phyloP scores from a whole-genome alignment of 805 yeast species.

The Schizosaccharomyces octosporus region DNA sequence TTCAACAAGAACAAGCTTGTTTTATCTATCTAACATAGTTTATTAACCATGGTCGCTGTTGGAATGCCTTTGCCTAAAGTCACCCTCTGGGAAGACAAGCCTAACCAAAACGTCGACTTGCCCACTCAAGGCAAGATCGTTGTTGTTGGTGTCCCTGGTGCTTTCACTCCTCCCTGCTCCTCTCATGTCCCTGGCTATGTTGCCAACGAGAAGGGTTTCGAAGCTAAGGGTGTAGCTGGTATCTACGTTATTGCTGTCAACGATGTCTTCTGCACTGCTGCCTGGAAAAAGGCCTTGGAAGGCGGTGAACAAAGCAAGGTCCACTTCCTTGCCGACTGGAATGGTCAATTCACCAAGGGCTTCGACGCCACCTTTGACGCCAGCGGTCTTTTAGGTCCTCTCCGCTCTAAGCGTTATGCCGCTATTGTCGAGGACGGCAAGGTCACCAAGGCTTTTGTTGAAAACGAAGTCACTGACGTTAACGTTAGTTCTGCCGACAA shows the following conservation, averaged over 20 bases:
- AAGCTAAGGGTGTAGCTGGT: constrained; percentile 37
- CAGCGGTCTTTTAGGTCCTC: constrained; percentile 46
- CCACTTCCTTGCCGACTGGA: constrained; percentile 55
- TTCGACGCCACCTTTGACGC: constrained; percentile 57
- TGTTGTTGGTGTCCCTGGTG: constrained; percentile 46
- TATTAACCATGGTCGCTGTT: constrained; percentile 10
- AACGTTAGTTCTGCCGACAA: background rate
- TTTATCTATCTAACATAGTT: too few relatives aligned
- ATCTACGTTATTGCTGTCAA: constrained; percentile 56
- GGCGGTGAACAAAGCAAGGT: constrained; percentile 14
- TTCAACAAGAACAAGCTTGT: too few relatives aligned
- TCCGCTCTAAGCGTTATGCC: constrained; percentile 54
- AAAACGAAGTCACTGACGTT: background rate
- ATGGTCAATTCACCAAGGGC: constrained; percentile 41
- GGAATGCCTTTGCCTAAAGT: constrained; percentile 42
- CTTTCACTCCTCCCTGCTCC: constrained; percentile 61
- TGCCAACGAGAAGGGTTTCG: constrained; percentile 24
- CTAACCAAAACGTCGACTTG: constrained; percentile 35
- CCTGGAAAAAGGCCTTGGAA: constrained; percentile 35
- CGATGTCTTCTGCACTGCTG: constrained; percentile 64
- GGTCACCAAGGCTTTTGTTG: constrained; percentile 21
- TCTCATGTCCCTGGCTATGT: constrained; percentile 59
- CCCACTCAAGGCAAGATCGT: constrained; percentile 21
- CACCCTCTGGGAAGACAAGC: constrained; percentile 32
- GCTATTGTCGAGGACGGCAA: constrained; percentile 50